Evolutionary conservation across 495 filamentous ascomycete genomes (phyloP), one percentile per base, ranked within the genome.

Genomic region (Glutinoglossum americanum): DNA sequence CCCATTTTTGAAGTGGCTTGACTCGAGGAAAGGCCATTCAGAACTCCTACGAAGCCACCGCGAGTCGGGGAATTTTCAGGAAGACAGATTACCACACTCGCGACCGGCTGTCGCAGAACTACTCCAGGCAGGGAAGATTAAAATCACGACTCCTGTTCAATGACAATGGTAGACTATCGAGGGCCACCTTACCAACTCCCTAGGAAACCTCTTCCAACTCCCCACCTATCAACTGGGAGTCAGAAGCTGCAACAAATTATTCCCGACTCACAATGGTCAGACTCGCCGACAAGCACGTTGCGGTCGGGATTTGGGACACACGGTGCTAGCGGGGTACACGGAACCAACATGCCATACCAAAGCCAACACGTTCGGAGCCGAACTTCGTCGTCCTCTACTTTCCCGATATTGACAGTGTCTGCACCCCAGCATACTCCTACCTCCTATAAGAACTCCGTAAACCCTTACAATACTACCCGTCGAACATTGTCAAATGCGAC

Each of bases 401-500:
- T 65, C 27, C 64, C 66, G 11, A 11, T 33, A 35, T 45, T 39
- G 21, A 26, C 59, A 15, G 25, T 51, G 35, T 47, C 56, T 26
- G 58, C 15, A 21, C 59, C 44, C 53, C 60, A 11, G 32, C 60
- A 27, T 57, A 57, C 23, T 48, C 32, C 57, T 53, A 51, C 48
- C 55, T 61, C 33, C 49, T 17, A 60, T 56, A 55, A 61, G 44
- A 57, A 57, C 55, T 56, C 58, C 30, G 60, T 60, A 51, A 61
- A 55, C 26, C 58, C 57, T 13, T 45, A 62, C 58, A 58, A 61
- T 27, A 25, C 49, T 1, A 62, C 57, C 1, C 68, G 68, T 33
- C 64, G 70, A 35, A 73, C 71, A 1, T 66, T 68, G 27, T 72
- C 70, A 41, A 73, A 69, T 55, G 69, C 69, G 28, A 73, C 71